Conservation (phyloP, 129 eudicot genomes). For the Escallonia rubra region DNA sequence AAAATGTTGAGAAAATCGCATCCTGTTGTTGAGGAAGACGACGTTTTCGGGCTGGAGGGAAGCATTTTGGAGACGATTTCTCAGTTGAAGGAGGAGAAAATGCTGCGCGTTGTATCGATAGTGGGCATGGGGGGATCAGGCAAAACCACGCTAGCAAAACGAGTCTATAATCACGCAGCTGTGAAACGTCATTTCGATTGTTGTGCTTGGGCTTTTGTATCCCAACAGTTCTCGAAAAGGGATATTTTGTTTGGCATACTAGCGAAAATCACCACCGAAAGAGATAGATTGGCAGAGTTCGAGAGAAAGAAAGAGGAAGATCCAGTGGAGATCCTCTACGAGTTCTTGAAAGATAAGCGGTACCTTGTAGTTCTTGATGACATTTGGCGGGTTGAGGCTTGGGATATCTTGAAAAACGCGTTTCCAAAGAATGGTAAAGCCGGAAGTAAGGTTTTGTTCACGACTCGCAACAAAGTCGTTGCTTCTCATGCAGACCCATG, state of each 20-base stretch:
- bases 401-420: background rate
- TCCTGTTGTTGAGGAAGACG: too few species aligned
- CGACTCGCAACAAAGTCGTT: background rate
- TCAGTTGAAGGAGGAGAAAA: too few species aligned
- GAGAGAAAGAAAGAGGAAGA: background rate
- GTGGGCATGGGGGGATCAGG: background rate
- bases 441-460: background rate
- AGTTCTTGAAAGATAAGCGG: background rate
- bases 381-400: background rate
- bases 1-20: too few species aligned
- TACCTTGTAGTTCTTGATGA: slow-evolving; percentile 1
- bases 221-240: background rate
- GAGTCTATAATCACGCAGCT: background rate
- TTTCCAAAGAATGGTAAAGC: background rate
- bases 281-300: background rate
- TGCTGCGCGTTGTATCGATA: background rate
- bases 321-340: too few species aligned
- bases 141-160: background rate
- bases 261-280: background rate
- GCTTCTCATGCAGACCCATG: background rate
- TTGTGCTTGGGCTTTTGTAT: background rate
- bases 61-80: too few species aligned
- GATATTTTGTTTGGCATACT: background rate
- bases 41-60: too few species aligned
- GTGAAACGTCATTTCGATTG: background rate